A percentile compares a stretch with the other conserved stretches of the same genome.
These are phyloP conservation scores for Apiospora hydei DNA, from an alignment of 2,329 filamentous ascomycete species.

Conservation along the genomic window DNA sequence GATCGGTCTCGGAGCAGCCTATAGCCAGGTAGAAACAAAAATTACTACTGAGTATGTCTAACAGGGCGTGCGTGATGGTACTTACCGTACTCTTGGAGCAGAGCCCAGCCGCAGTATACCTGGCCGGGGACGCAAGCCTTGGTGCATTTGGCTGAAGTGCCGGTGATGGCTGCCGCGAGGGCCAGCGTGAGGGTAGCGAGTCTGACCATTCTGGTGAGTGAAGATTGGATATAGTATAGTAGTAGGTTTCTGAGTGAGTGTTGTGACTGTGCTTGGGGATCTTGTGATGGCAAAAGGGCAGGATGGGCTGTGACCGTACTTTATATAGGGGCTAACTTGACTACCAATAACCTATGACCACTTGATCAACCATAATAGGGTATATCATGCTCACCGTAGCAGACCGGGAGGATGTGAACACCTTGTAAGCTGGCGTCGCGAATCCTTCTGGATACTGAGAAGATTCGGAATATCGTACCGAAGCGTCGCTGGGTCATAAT, in stretches of 20 bases:
- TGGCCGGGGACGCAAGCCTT: slow-evolving; percentile 16
- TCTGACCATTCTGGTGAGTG: slow-evolving; percentile 18
- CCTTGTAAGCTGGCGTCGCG: slow-evolving; percentile 1
- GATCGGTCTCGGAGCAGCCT: slow-evolving; percentile 6
- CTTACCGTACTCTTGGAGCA: slow-evolving; percentile 6
- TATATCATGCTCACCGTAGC: background rate
- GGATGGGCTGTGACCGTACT: background rate
- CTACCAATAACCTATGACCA: background rate
- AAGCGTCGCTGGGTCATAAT: background rate
- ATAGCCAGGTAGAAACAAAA: background rate
- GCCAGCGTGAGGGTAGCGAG: slow-evolving; percentile 1
- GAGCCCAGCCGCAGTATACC: slow-evolving; percentile 15
- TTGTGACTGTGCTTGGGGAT: background rate
- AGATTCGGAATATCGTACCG: background rate
- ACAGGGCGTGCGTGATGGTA: background rate
- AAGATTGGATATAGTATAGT: background rate
- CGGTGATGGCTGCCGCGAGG: slow-evolving; percentile 9
- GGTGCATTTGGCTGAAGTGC: slow-evolving; percentile 15
- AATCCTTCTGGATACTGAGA: background rate
- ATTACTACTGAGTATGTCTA: no score
- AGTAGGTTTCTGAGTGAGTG: background rate
- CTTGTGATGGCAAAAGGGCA: background rate
- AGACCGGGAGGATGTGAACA: background rate
- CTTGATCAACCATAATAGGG: background rate
- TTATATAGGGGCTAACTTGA: background rate